A percentile compares a stretch with the other conserved stretches of the same genome.
These are phyloP conservation scores for Aurinia saxatilis DNA, from an alignment of 345 rosid genomes.

Conservation along the genomic window DNA sequence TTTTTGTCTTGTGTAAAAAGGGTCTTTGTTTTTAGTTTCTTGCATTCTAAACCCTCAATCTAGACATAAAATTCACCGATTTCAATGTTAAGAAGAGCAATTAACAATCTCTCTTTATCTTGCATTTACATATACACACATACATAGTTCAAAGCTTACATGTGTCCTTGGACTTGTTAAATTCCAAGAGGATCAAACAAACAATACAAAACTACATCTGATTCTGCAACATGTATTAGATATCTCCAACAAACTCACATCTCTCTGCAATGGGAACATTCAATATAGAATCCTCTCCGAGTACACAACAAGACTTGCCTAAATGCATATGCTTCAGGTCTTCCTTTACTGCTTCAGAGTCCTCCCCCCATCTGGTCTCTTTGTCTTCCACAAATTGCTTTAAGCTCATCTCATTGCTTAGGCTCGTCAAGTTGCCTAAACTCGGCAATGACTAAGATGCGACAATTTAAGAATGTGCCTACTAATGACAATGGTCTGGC, in stretches of 20 bases:
- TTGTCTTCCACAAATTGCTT: not conserved
- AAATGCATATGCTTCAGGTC: slow-evolving; percentile 10
- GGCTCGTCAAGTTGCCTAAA: not conserved
- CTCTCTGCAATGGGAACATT: not conserved
- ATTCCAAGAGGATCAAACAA: not conserved
- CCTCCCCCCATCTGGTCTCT: slow-evolving; percentile 2
- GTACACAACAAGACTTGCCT: slow-evolving; percentile 24
- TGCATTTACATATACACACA: not conserved
- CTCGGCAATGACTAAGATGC: not conserved
- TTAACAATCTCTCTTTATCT: not conserved
- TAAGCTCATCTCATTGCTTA: not conserved
- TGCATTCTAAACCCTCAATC: slow-evolving; percentile 20
- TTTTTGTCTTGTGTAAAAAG: slow-evolving; percentile 18
- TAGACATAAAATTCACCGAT: not conserved
- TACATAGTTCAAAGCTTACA: slow-evolving; percentile 9
- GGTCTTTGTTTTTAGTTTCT: slow-evolving; percentile 5
- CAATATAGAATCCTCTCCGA: slow-evolving; percentile 8
- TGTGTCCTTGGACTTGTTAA: not conserved
- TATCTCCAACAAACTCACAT: slow-evolving; percentile 1
- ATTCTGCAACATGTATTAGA: not conserved
- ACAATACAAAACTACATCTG: not conserved
- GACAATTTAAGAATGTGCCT: not conserved
- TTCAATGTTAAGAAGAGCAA: not conserved
- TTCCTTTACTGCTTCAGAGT: not conserved
- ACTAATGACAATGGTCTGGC: not conserved